These are phyloP conservation scores for Nemania sp. DNA, from an alignment of 2,329 filamentous ascomycete genomes.

Conservation along the genomic window DNA sequence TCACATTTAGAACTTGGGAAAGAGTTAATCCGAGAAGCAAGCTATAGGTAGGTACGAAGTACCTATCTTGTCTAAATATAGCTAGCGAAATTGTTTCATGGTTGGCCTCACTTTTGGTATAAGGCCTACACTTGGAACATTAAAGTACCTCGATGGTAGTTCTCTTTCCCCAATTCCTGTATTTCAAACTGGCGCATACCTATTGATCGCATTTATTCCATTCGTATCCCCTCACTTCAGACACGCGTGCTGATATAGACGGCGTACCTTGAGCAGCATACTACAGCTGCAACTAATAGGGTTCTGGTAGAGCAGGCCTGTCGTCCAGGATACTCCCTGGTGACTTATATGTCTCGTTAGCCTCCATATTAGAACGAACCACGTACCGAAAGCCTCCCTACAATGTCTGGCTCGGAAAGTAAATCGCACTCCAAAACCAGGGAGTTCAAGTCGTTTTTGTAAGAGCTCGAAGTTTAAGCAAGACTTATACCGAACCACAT, in stretches of 20 bases:
- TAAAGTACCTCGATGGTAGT: too few relatives aligned
- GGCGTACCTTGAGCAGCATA: neutral
- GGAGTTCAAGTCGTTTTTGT: slow-evolving; percentile 26
- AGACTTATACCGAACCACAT: neutral
- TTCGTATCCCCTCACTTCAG: neutral
- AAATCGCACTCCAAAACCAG: slow-evolving; percentile 18
- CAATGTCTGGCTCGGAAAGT: slow-evolving; percentile 20
- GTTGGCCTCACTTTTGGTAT: too few relatives aligned
- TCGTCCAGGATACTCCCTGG: slow-evolving; percentile 20
- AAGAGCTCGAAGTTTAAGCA: neutral
- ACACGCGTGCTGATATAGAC: neutral
- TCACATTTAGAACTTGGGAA: neutral
- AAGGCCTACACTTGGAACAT: neutral
- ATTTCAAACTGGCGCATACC: too few relatives aligned
- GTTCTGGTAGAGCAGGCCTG: neutral
- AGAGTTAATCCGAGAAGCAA: neutral
- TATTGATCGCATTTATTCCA: neutral
- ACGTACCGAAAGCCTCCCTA: slow-evolving; percentile 4
- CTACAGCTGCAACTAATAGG: too few relatives aligned
- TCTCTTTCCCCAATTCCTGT: too few relatives aligned
- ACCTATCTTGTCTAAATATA: neutral
- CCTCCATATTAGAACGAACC: neutral
- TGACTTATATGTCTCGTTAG: neutral
- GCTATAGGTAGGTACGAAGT: too few relatives aligned
- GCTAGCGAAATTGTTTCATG: neutral